These are phyloP conservation scores for Plenodomus lindquistii DNA, from an alignment of 2,329 filamentous ascomycete species.

Conservation along the genomic window DNA sequence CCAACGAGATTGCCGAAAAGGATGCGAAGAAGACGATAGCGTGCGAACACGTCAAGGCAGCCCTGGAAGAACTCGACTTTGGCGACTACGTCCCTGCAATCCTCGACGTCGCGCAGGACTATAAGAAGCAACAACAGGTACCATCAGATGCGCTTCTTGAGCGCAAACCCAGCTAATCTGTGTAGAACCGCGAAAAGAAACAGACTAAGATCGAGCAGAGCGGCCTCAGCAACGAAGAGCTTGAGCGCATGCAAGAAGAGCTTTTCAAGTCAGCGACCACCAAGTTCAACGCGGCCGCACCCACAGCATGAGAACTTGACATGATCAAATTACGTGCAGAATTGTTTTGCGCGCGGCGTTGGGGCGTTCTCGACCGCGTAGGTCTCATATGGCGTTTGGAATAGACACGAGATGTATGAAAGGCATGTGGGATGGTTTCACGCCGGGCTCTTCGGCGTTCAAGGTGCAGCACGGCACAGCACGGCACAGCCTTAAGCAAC, in stretches of 20 bases:
- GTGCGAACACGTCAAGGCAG: constrained; percentile 95
- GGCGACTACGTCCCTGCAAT: constrained; percentile 89
- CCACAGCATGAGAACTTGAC: background rate
- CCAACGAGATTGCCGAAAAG: constrained; percentile 98
- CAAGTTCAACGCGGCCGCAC: constrained; percentile 64
- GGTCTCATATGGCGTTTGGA: constrained; percentile 26
- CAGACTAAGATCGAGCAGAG: constrained; percentile 96
- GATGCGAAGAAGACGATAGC: constrained; percentile 99
- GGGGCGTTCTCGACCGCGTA: constrained; percentile 17
- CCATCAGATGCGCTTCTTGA: constrained; percentile 32
- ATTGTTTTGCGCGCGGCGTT: constrained; percentile 25
- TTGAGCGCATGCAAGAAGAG: constrained; percentile 86
- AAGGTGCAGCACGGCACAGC: background rate
- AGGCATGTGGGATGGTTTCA: constrained; percentile 4
- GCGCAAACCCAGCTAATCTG: constrained; percentile 13
- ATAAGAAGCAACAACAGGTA: constrained; percentile 92
- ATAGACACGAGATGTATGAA: constrained; percentile 19
- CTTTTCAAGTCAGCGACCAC: constrained; percentile 82
- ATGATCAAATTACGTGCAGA: background rate
- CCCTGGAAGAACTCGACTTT: constrained; percentile 89
- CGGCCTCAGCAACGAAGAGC: constrained; percentile 86
- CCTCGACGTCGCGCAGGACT: constrained; percentile 81
- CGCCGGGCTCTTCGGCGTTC: constrained; percentile 4
- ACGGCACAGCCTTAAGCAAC: background rate
- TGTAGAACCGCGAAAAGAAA: constrained; percentile 90